These are phyloP conservation scores for Phyllosticta capitalensis DNA, from an alignment of 2,329 filamentous ascomycete species.

Conservation along the genomic window DNA sequence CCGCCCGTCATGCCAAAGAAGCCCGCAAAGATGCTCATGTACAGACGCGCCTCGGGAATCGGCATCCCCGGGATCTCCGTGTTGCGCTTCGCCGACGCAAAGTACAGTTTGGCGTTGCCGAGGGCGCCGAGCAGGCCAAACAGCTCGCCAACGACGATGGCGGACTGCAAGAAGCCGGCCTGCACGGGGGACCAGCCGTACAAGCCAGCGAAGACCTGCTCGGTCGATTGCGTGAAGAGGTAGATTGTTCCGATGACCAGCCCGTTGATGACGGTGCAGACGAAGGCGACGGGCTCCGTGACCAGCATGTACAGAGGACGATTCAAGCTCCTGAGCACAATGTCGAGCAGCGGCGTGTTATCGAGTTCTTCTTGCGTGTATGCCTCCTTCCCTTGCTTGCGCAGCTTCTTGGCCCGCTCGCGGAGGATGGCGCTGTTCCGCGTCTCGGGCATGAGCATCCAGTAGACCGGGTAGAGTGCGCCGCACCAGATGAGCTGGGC, in stretches of 20 bases:
- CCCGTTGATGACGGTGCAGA: slow-evolving; percentile 40
- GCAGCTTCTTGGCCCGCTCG: slow-evolving; percentile 25
- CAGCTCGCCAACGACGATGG: slow-evolving; percentile 38
- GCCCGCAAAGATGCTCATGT: slow-evolving; percentile 33
- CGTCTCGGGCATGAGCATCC: slow-evolving; percentile 37
- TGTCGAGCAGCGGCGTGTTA: slow-evolving; percentile 20
- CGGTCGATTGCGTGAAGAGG: slow-evolving; percentile 41
- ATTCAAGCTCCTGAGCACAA: slow-evolving; percentile 21
- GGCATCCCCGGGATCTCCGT: background rate
- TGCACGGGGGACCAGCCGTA: slow-evolving; percentile 34
- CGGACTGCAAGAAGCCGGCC: slow-evolving; percentile 37
- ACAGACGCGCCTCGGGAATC: slow-evolving; percentile 36
- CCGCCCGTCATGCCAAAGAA: slow-evolving; percentile 40
- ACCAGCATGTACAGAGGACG: slow-evolving; percentile 32
- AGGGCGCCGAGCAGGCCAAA: slow-evolving; percentile 32
- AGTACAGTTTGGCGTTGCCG: slow-evolving; percentile 31
- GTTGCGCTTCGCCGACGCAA: slow-evolving; percentile 26
- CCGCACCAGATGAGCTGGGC: slow-evolving; percentile 32
- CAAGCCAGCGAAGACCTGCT: slow-evolving; percentile 31
- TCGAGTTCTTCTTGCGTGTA: slow-evolving; percentile 28
- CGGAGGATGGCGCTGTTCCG: slow-evolving; percentile 38
- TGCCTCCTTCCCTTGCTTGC: slow-evolving; percentile 15
- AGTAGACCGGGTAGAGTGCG: slow-evolving; percentile 31
- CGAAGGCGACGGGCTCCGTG: slow-evolving; percentile 42
- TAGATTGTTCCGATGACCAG: slow-evolving; percentile 40